Base-by-base conservation (phyloP, 257 asterid genomes). In the Salvia splendens region DNA sequence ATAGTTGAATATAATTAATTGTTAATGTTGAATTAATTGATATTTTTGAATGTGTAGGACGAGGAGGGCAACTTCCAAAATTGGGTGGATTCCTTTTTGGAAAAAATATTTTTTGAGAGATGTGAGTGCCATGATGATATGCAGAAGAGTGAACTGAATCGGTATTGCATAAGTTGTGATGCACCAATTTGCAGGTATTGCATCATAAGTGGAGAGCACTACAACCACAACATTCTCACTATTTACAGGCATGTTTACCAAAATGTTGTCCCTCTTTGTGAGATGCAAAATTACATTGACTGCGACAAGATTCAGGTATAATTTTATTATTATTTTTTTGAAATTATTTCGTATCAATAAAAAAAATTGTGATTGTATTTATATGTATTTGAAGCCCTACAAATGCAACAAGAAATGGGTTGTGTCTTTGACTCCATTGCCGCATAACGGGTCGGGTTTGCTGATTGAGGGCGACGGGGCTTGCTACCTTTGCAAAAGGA, bases 161-260 rank as follows among this genome's bases (percentile, higher is more conserved):
- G 79, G 46, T 85, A 74, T 7, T 78, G 88, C 54, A 75, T 80
- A 5, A 62, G 62, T 4, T 85, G 88, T 10, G 65, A 77, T 15
- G 65, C 47, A 3, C 56, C 81, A 2, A 54, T 61, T 3, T 85
- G 88, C 59, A 82, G 54, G 70, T 72, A 51, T 5, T 83, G 92
- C 6, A 51, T 79, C 8, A 8, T 58, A 1, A 2, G 8, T 1
- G 72, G 64, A 5, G 5, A n/a, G 11, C 89, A 83, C 56, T 11
- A 49, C 5, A 52, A 56, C 33, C 87, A 82, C 50, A 35, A 28
- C 1, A 15, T 65, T 15, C 84, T 81, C 3, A 76, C 77, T 0
- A 79, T 81, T 24, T 84, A 84, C 7, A 66, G 81, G 5, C 84
- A 84, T 68, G 84, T 84, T 53, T 81, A 84, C 17, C 80, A 81